Evolutionary conservation across 2,329 filamentous ascomycete species (phyloP).

Genomic region (Phialemoniopsis sp.): DNA sequence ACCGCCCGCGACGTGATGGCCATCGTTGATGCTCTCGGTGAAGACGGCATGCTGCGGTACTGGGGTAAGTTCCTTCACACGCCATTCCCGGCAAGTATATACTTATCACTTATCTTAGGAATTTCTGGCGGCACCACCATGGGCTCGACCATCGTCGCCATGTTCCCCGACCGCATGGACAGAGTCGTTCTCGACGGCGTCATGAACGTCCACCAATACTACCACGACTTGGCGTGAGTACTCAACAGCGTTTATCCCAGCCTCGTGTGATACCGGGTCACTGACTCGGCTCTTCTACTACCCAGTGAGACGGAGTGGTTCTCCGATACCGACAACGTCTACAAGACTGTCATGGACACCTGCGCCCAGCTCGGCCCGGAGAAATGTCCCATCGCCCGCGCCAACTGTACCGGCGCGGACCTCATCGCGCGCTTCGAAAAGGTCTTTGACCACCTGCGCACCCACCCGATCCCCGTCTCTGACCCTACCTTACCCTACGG

Average conservation of each 20-base stretch:
- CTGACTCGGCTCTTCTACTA: too few species aligned
- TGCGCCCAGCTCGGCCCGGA: constrained; percentile 13
- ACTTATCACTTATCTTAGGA: constrained; percentile 9
- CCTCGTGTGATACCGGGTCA: too few species aligned
- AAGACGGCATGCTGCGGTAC: constrained; percentile 33
- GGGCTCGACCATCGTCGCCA: constrained; percentile 29
- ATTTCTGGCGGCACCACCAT: constrained; percentile 33
- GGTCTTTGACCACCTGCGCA: constrained; percentile 15
- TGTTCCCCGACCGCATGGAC: constrained; percentile 31
- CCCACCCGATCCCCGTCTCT: constrained; percentile 12
- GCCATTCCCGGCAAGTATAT: neutral
- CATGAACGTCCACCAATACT: constrained; percentile 30
- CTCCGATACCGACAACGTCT: constrained; percentile 16
- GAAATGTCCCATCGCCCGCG: constrained; percentile 14
- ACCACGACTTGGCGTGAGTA: constrained; percentile 10
- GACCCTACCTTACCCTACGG: neutral
- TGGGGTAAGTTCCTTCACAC: constrained; percentile 23
- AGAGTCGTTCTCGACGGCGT: constrained; percentile 30
- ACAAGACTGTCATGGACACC: constrained; percentile 15
- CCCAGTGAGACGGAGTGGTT: too few species aligned
- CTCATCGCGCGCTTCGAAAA: constrained; percentile 16
- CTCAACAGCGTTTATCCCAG: too few species aligned
- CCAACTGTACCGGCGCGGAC: constrained; percentile 9
- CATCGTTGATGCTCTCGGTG: constrained; percentile 36
- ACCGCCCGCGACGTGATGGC: constrained; percentile 37